Percentiles rank a stretch among this genome's conserved stretches.
phyloP scores from a whole-genome alignment of 1,284 basidiomycete species.

The Cryptococcus jaspeensis region DNA sequence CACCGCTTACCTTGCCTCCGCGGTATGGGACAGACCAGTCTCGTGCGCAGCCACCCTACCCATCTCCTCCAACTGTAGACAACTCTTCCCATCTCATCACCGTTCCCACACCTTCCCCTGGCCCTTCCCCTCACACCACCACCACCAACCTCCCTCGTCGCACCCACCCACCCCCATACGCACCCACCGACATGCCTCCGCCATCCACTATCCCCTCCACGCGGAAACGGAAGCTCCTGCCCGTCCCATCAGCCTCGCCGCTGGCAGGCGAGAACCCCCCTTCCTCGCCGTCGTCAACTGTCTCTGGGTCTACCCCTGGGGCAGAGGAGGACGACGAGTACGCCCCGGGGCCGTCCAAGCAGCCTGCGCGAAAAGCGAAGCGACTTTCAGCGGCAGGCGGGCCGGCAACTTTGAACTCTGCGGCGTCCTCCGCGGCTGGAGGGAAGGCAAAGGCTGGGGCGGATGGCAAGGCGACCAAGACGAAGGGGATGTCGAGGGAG shows the following conservation, averaged over 20 bases:
- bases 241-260: conserved; percentile 1
- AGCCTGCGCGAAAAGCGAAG: background rate
- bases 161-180: too few species aligned
- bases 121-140: too few species aligned
- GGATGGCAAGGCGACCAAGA: background rate
- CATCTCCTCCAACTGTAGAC: too few species aligned
- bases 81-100: too few species aligned
- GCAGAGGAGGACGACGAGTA: conserved; percentile 29
- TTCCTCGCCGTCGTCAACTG: conserved; percentile 18
- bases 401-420: too few species aligned
- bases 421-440: background rate
- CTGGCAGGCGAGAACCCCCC: background rate
- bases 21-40: too few species aligned
- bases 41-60: too few species aligned
- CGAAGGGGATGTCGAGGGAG: conserved; percentile 36
- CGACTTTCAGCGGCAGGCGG: too few species aligned
- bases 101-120: too few species aligned
- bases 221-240: conserved; percentile 1
- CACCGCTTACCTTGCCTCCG: too few species aligned
- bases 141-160: too few species aligned
- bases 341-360: conserved; percentile 11
- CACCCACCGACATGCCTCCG: conserved; percentile 4
- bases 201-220: conserved; percentile 3
- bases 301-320: conserved; percentile 3
- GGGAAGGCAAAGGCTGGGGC: background rate